A percentile compares a stretch with the other conserved stretches of the same genome.
These are phyloP conservation scores for Dimargaris cristalligena DNA, from an alignment of 192 early-diverging fungal species.

Conservation along the genomic window DNA sequence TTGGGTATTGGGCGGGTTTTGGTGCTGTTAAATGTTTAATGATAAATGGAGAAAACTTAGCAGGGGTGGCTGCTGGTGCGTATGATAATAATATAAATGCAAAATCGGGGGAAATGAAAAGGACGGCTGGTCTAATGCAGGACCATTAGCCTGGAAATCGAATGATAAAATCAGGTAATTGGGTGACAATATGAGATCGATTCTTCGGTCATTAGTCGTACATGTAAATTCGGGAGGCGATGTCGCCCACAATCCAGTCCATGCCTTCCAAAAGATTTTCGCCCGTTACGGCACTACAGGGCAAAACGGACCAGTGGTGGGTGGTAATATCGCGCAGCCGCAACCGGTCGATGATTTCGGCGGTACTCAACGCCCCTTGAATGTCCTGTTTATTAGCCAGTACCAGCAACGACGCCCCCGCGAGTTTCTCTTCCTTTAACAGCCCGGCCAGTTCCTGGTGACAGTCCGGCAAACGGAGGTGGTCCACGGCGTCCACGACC, in stretches of 20 bases:
- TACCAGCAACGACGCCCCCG: conserved; percentile 82
- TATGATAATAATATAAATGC: too few relatives aligned
- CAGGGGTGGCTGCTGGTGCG: too few relatives aligned
- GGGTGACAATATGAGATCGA: too few relatives aligned
- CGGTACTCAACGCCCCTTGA: conserved; percentile 49
- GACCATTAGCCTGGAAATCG: too few relatives aligned
- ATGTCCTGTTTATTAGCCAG: conserved; percentile 99
- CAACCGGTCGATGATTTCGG: conserved; percentile 55
- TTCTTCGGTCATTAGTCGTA: conserved; percentile 41
- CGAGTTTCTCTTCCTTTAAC: conserved; percentile 81
- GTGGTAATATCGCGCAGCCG: conserved; percentile 51
- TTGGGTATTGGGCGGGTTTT: too few relatives aligned
- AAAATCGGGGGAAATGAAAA: too few relatives aligned
- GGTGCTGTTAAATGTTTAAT: too few relatives aligned
- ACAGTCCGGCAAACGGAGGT: conserved; percentile 64
- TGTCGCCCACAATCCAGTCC: conserved; percentile 87
- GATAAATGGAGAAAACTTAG: too few relatives aligned
- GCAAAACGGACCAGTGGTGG: conserved; percentile 86
- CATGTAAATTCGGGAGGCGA: conserved; percentile 73
- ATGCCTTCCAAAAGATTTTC: conserved; percentile 73
- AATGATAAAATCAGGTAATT: too few relatives aligned
- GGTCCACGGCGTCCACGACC: conserved; percentile 94
- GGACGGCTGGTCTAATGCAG: too few relatives aligned
- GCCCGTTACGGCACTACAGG: conserved; percentile 81
- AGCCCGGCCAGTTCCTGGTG: conserved; percentile 54